Evolutionary conservation across 2,329 filamentous ascomycete species (phyloP), one percentile per base, ranked within the genome.

Genomic region (Aspergillus quadrilineatus): DNA sequence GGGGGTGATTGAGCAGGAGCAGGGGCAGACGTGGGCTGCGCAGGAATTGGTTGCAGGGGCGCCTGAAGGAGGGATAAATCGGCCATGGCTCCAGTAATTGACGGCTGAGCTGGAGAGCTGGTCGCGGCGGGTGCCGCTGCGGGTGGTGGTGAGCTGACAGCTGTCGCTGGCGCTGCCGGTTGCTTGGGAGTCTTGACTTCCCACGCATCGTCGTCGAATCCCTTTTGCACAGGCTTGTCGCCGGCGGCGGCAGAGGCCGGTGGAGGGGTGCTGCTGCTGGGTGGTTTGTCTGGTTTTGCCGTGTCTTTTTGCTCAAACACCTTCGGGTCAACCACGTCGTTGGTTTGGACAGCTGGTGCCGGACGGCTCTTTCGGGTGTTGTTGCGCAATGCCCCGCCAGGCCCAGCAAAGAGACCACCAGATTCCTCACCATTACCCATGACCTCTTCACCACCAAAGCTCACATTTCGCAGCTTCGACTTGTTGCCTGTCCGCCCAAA

Each of bases 181-280:
- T 86, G 83, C 69, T 86, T 88, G 12, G 88, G 84, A 15, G 91
- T 90, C 77, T 97, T 97, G 49, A 96, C 88, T 67, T 95, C 90
- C 94, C 94, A 99, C 7, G 94, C 94, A 77, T 97, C 91, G 68
- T 97, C 94, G 50, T 99, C 94, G 68, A 97, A 97, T 2, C 90
- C 90, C 57, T 80, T 78, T 42, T 75, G 67, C 36, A 74, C 73
- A 50, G 78, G 77, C 57, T 83, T 80, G 37, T 81, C 77, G 37
- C 76, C 71, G 4, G 75, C 30, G n/a, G 49, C 64, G 37, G 84
- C 78, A 56, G 77, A 72, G 46, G 84, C 78, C 56, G 77, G 72
- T 12, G 78, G 73, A 46, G 82, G 70, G 0, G 84, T 77, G 32
- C 82, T 82, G 26, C 78, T 69, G 51, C 78, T 76, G 36, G 17